These are phyloP conservation scores for Xylariaceae sp. DNA, from an alignment of 2,329 filamentous ascomycete genomes.

Conservation along the genomic window DNA sequence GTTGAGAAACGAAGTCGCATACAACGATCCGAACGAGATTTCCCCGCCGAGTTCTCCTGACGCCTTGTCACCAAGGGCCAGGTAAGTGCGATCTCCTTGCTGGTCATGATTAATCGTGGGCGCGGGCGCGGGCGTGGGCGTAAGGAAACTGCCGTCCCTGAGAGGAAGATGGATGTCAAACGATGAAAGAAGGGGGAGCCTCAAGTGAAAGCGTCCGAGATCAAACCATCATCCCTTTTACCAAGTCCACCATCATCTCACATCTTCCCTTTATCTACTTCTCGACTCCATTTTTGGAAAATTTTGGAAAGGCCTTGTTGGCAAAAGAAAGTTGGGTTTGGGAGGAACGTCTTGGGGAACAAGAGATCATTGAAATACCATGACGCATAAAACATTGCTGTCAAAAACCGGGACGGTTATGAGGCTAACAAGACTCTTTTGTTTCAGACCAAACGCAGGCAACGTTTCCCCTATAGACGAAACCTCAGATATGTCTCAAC, in stretches of 20 bases:
- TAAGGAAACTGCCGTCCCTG: slow-evolving; percentile 10
- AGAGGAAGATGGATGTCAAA: background rate
- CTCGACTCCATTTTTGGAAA: slow-evolving; percentile 8
- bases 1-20: slow-evolving; percentile 27
- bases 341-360: background rate
- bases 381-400: slow-evolving; percentile 7
- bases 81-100: slow-evolving; percentile 44
- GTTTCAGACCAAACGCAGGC: slow-evolving; percentile 33
- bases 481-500: slow-evolving; percentile 41
- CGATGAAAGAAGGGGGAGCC: background rate
- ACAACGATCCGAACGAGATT: slow-evolving; percentile 43
- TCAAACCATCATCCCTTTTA: slow-evolving; percentile 1
- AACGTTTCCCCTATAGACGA: slow-evolving; percentile 60
- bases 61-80: slow-evolving; percentile 38
- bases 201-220: slow-evolving; percentile 8
- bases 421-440: slow-evolving; percentile 31
- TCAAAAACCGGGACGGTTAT: slow-evolving; percentile 1
- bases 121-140: too few relatives aligned
- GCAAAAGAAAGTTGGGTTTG: background rate
- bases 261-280: slow-evolving; percentile 5
- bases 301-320: slow-evolving; percentile 11
- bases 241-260: background rate
- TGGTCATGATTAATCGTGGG: too few relatives aligned
- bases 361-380: slow-evolving; percentile 9
- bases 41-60: slow-evolving; percentile 64